Evolutionary conservation across 2,329 filamentous ascomycete genomes (phyloP).

Genomic region (Diplodia seriata): DNA sequence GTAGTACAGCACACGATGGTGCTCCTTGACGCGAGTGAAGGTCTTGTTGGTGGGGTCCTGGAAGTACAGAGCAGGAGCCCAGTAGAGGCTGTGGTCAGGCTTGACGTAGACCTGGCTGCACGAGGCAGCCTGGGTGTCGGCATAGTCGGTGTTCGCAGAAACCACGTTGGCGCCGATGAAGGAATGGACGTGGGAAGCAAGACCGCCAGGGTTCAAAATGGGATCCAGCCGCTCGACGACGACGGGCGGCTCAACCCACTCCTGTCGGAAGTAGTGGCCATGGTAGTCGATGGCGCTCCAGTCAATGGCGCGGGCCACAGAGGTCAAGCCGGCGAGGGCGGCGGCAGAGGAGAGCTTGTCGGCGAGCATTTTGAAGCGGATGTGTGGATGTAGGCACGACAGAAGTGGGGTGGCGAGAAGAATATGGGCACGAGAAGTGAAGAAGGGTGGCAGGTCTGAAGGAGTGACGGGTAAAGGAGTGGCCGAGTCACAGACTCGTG

Average conservation of each 20-base stretch:
- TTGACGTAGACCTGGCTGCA: conserved; percentile 49
- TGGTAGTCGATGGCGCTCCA: conserved; percentile 44
- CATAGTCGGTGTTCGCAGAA: conserved; percentile 40
- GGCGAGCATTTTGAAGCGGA: conserved; percentile 41
- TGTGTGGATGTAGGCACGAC: background rate
- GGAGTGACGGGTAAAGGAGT: conserved; percentile 14
- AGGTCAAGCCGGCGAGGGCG: conserved; percentile 40
- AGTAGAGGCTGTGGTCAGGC: conserved; percentile 49
- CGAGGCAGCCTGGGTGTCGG: conserved; percentile 40
- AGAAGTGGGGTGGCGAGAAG: conserved; percentile 3
- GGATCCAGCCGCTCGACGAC: conserved; percentile 48
- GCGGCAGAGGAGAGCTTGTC: conserved; percentile 36
- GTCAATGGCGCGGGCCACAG: conserved; percentile 38
- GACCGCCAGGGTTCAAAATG: conserved; percentile 43
- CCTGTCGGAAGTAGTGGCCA: conserved; percentile 50
- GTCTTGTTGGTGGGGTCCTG: conserved; percentile 47
- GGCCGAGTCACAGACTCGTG: conserved; percentile 30
- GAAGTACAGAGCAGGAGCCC: conserved; percentile 48
- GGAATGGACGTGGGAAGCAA: conserved; percentile 47
- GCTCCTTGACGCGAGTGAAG: conserved; percentile 47
- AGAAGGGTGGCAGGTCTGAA: conserved; percentile 2
- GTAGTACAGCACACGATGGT: conserved; percentile 49
- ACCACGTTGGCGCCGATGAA: conserved; percentile 49
- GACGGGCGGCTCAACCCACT: conserved; percentile 44
- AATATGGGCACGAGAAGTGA: conserved; percentile 19